These are phyloP conservation scores for Breynia disticha DNA, from an alignment of 441 rosid species.

Conservation along the genomic window DNA sequence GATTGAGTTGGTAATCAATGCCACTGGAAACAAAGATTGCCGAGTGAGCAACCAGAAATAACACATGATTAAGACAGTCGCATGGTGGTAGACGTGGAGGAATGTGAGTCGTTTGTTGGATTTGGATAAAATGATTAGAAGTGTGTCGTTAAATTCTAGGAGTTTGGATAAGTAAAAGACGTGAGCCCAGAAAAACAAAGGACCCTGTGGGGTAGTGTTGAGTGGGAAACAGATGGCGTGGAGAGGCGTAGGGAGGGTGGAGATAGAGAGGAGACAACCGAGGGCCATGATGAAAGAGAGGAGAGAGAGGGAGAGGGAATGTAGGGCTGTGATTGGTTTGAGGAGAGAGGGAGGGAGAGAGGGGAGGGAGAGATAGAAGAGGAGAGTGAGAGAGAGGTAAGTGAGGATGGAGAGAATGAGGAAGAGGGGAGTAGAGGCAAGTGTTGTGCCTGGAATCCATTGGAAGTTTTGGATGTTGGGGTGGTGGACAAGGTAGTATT, in stretches of 20 bases:
- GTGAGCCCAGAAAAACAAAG: slow-evolving; percentile 62
- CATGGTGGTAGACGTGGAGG: slow-evolving; percentile 69
- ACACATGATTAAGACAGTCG: slow-evolving; percentile 51
- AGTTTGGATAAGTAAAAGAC: slow-evolving; percentile 54
- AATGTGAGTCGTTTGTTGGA: slow-evolving; percentile 47
- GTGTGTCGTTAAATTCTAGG: slow-evolving; percentile 46
- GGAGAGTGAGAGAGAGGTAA: slow-evolving; percentile 46
- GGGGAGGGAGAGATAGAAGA: slow-evolving; percentile 25
- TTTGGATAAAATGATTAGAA: slow-evolving; percentile 35
- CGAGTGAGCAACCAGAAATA: slow-evolving; percentile 38
- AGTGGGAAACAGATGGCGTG: slow-evolving; percentile 43
- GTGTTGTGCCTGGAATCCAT: slow-evolving; percentile 51
- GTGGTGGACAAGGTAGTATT: slow-evolving; percentile 52
- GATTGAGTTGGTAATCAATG: slow-evolving; percentile 35
- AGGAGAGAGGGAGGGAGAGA: slow-evolving; percentile 25
- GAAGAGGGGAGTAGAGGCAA: slow-evolving; percentile 57
- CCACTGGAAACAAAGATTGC: slow-evolving; percentile 50
- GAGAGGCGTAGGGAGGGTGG: slow-evolving; percentile 36
- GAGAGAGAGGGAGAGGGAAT: slow-evolving; percentile 38
- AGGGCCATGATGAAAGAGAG: slow-evolving; percentile 47
- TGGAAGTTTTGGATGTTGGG: slow-evolving; percentile 49
- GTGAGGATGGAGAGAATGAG: slow-evolving; percentile 30
- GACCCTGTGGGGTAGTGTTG: slow-evolving; percentile 29
- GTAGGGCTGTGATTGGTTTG: slow-evolving; percentile 49
- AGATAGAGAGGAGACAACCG: slow-evolving; percentile 47